Base-by-base conservation (phyloP, 805 yeast species). In the Cyberlindnera amylophila region DNA sequence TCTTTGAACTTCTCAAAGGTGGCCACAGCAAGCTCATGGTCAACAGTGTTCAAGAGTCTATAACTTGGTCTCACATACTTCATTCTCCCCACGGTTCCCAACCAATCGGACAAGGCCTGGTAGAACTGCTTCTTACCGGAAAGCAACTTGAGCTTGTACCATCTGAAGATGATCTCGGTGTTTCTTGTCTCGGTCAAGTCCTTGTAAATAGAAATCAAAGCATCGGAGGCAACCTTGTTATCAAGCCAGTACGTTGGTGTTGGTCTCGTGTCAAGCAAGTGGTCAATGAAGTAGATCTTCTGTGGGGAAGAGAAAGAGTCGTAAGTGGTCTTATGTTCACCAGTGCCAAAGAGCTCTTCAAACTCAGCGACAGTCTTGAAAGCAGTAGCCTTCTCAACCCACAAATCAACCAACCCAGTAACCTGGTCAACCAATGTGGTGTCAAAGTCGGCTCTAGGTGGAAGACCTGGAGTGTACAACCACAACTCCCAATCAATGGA, bases 1-100 rank as follows among this genome's bases (percentile, higher is more conserved):
- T 59, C 58, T 59, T 80, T 77, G 57, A 71, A 73, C 59, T 73
- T 73, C 36, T 67, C 66, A 65, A 85, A 89, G 5, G 90, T 86
- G 4, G 57, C 58, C 12, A 81, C 54, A 0, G 96, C 96, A 49
- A 82, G 67, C 13, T 71, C 68, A 34, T 75, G 76, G 61, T 86
- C 84, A 18, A 82, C 91, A 6, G 65, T 56, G 56, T 78, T 75
- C 48, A 89, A 69, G 46, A 81, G 65, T 34, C 78, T 72, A 65
- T 79, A 88, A 4, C 93, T 87, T 24, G 96, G 96, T 63, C 96
- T 76, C 19, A 86, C 96, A 58, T 82, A 89, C 67, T 89, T 89
- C 96, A 89, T 89, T 70, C 96, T 77, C 16, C 96, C 96, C 17
- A 89, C 93, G 3, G 90, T 81, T 11, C 91, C 95, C 42, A 89